Evolutionary conservation across 371 early-diverging fungal species (phyloP), one percentile per base, ranked within the genome.

Genomic region (Rozella allomycis): DNA sequence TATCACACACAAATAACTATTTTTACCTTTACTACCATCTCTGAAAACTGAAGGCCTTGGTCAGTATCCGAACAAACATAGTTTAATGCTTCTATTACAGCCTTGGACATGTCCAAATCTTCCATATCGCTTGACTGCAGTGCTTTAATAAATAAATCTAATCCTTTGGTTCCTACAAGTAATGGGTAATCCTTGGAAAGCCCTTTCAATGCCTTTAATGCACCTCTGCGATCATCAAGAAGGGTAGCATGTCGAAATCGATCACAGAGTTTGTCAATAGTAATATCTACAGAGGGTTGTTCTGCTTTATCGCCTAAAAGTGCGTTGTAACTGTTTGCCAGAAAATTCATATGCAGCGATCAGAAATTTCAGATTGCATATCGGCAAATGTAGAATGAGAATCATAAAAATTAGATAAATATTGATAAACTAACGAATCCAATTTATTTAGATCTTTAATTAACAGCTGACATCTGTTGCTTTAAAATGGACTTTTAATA

Each of bases 141-240:
- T 7, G 5, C 28, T 49, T 43, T 52, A 51, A 33, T 30, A 12
- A 7, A 20, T 9, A 19, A 6, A 5, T 12, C 13, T n/a, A 7
- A 23, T 20, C 29, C 17, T 12, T 12, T 13, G 9, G 13, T 26
- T 25, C 18, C 7, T 27, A 50, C 14, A 53, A 75, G 78, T 52
- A 58, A 45, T 38, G 61, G 58, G 55, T 70, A 76, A 23, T 90
- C 83, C 26, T 78, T 50, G 5, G 79, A 66, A 22, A 88, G 62
- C 0, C 81, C 82, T 40, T 81, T 82, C 27, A 93, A 52, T 4
- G 76, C 73, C 19, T 74, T 59, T 3, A 85, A 78, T 4, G 81
- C 80, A 2, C 84, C 81, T 26, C 86, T 54, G 32, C 80, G 52
- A 53, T 93, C 91, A 45, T 90, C 87, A 17, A 80, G 43, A 16